phyloP scores from a whole-genome alignment of 164 flowering plant genomes.

The Cinnamomum micranthum region DNA sequence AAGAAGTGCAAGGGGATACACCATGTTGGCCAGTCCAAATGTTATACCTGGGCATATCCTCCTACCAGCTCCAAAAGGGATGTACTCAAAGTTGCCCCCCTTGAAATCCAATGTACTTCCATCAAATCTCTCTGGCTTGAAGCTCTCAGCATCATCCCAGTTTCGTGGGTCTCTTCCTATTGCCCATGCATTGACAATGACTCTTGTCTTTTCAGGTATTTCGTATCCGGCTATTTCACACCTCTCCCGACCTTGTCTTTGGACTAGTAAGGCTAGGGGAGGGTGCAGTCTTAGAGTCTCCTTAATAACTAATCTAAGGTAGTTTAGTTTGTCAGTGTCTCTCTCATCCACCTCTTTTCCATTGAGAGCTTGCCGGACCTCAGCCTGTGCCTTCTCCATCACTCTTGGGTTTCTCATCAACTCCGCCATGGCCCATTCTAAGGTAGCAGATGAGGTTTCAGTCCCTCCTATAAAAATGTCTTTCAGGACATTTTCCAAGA shows the following conservation, averaged over 20 bases:
- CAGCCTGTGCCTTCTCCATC: slow-evolving; percentile 6
- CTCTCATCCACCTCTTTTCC: slow-evolving; percentile 6
- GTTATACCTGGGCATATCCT: slow-evolving; percentile 27
- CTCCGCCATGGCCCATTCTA: slow-evolving; percentile 12
- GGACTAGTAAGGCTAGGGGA: slow-evolving; percentile 33
- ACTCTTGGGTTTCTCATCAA: slow-evolving; percentile 5
- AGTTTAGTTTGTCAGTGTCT: neutral
- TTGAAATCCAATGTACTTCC: slow-evolving; percentile 17
- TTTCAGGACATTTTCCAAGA: no score
- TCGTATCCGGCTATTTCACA: slow-evolving; percentile 23
- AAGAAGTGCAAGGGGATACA: slow-evolving; percentile 1
- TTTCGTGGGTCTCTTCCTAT: slow-evolving; percentile 25
- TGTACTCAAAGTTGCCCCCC: slow-evolving; percentile 25
- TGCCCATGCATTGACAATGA: slow-evolving; percentile 27
- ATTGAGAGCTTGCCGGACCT: slow-evolving; percentile 4
- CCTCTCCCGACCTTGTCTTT: slow-evolving; percentile 26
- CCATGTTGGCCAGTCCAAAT: slow-evolving; percentile 17
- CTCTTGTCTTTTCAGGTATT: slow-evolving; percentile 29
- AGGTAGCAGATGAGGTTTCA: neutral
- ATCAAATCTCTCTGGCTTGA: slow-evolving; percentile 36
- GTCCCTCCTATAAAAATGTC: slow-evolving; percentile 8
- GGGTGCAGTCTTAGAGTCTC: slow-evolving; percentile 32
- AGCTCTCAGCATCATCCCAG: slow-evolving; percentile 34
- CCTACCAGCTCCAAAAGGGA: slow-evolving; percentile 23
- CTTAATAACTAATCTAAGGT: slow-evolving; percentile 6